Base-by-base conservation (phyloP, 441 rosid genomes). In the Erodium texanum region DNA sequence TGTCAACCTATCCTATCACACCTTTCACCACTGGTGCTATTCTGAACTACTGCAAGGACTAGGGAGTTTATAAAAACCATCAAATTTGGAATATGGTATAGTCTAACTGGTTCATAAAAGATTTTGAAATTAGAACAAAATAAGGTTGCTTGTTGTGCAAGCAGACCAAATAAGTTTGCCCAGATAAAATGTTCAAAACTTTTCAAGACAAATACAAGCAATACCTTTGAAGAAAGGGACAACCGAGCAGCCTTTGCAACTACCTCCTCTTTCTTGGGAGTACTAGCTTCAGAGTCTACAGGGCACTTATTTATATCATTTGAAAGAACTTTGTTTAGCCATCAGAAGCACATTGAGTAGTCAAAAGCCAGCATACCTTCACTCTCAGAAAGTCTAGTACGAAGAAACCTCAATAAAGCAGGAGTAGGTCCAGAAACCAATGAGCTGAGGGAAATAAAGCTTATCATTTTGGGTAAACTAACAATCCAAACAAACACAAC, bases 381-480 rank as follows among this genome's bases (percentile, higher is more conserved):
- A 81, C 68, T 66, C 71, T 83, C 92, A 54, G 95, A 83, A 68
- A 90, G 86, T 76, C 93, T 89, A 78, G 96, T 87, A 71, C 87
- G 82, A 75, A 93, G 96, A 79, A 79, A 84, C 84, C 75, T 87
- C 85, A 93, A 68, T 74, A 93, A 85, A 66, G 93, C 81, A 82
- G 88, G 78, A 52, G 98, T 87, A 41, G 98, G 96, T 72, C 98
- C 98, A 73, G 89, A 82, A 68, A 93, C 96, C 84, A 93, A 72
- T 41, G 98, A 74, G 82, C 98, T 93, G 87, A 38, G 64, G 24
- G 66, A 62, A 65, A 62, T 18, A 12, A 59, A 59, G 27, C n/a
- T 59, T 5, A 23, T 63, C 36, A 70, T n/a, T 36, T 43, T 11
- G 52, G 16, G 32, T 20, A 69, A 71, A 77, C 68, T 70, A 69